Percentiles rank a stretch among this genome's conserved stretches.
These are phyloP conservation scores for Hanseniaspora osmophila DNA, from an alignment of 805 yeast genomes.

Conservation along the genomic window DNA sequence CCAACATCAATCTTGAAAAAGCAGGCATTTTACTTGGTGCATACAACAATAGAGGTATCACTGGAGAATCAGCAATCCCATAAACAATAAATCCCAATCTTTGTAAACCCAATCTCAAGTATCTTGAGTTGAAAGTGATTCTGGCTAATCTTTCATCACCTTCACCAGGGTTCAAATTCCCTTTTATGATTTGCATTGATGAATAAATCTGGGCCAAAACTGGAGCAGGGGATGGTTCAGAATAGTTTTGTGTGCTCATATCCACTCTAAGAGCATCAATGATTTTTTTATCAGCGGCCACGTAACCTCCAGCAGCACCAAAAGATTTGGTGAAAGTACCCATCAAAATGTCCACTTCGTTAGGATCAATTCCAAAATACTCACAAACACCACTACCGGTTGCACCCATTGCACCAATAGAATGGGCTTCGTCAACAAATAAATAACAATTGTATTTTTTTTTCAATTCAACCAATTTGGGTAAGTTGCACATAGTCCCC, in stretches of 20 bases:
- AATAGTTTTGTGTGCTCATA: conserved; percentile 58
- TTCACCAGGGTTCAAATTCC: conserved; percentile 81
- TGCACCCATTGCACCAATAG: conserved; percentile 97
- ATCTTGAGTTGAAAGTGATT: conserved; percentile 91
- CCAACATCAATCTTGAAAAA: conserved; percentile 67
- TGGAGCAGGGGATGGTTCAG: conserved; percentile 84
- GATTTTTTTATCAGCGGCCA: conserved; percentile 59
- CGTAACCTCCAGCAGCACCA: conserved; percentile 97
- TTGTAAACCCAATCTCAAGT: conserved; percentile 78
- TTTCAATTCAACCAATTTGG: conserved; percentile 55
- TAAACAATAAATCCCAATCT: conserved; percentile 86
- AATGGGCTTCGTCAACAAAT: conserved; percentile 95
- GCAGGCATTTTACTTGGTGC: conserved; percentile 93
- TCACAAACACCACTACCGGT: conserved; percentile 91
- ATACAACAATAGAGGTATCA: conserved; percentile 74
- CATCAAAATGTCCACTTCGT: conserved; percentile 75
- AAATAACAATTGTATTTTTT: conserved; percentile 78
- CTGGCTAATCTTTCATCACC: conserved; percentile 83
- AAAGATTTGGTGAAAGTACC: conserved; percentile 96
- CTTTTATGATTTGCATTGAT: conserved; percentile 64
- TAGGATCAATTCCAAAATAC: conserved; percentile 69
- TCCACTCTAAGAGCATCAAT: conserved; percentile 65
- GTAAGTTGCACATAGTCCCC: conserved; percentile 79
- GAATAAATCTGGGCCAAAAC: conserved; percentile 79
- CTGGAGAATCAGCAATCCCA: conserved; percentile 95